phyloP scores from a whole-genome alignment of 2,329 filamentous ascomycete genomes.

The Diplodia intermedia region DNA sequence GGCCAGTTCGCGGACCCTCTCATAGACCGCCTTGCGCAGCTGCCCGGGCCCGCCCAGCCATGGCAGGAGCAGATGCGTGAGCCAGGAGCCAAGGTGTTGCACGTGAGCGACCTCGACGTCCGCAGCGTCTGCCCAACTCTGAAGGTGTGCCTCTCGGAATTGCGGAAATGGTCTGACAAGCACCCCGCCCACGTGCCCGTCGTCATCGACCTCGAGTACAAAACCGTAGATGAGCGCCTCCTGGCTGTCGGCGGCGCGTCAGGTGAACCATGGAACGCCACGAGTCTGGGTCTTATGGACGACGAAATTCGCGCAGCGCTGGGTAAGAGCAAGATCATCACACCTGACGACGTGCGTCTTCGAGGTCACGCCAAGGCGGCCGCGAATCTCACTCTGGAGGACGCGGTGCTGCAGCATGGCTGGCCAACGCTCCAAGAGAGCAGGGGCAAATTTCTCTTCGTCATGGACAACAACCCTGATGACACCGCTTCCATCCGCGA shows the following conservation, averaged over 20 bases:
- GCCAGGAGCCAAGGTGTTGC: slow-evolving; percentile 58
- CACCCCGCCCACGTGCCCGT: slow-evolving; percentile 56
- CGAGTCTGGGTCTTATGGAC: slow-evolving; percentile 54
- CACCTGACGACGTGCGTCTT: slow-evolving; percentile 56
- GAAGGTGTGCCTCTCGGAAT: slow-evolving; percentile 51
- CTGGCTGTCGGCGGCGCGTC: slow-evolving; percentile 50
- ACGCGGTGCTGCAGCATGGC: slow-evolving; percentile 55
- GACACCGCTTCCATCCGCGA: slow-evolving; percentile 42
- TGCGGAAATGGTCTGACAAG: slow-evolving; percentile 55
- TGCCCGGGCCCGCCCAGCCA: slow-evolving; percentile 48
- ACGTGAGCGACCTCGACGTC: slow-evolving; percentile 59
- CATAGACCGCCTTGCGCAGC: slow-evolving; percentile 51
- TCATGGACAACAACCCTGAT: slow-evolving; percentile 55
- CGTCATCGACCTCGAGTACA: slow-evolving; percentile 59
- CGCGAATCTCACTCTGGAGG: slow-evolving; percentile 53
- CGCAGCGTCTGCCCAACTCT: slow-evolving; percentile 57
- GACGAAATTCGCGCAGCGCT: slow-evolving; percentile 57
- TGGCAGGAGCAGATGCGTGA: slow-evolving; percentile 48
- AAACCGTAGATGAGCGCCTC: slow-evolving; percentile 48
- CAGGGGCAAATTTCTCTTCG: slow-evolving; percentile 57
- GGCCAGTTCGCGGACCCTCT: slow-evolving; percentile 57
- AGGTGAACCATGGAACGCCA: slow-evolving; percentile 54
- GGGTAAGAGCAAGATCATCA: slow-evolving; percentile 50
- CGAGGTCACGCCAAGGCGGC: not conserved
- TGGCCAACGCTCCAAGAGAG: slow-evolving; percentile 57